A percentile compares a stretch with the other conserved stretches of the same genome.
Conservation (phyloP, 192 early-diverging fungal species). For the Phlyctochytrium planicorne region DNA sequence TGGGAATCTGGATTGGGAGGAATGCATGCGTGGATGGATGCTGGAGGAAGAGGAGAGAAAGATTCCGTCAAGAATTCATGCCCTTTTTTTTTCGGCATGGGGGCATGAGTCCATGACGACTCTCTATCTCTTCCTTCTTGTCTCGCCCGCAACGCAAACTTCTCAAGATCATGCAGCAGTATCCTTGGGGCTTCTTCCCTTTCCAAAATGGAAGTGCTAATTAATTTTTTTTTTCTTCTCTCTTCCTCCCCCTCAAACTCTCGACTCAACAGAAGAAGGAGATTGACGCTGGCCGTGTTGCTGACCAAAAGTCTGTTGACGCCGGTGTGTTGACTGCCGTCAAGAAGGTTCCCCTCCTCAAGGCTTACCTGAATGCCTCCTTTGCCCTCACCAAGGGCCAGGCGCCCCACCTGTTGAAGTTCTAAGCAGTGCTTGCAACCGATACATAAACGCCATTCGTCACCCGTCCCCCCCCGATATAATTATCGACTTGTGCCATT, state of each 20-base stretch:
- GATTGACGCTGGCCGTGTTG: conserved; percentile 73
- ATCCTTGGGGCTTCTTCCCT: too few species aligned
- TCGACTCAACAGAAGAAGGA: conserved; percentile 62
- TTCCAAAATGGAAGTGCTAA: neutral
- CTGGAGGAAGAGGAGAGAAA: too few species aligned
- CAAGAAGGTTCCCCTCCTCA: conserved; percentile 83
- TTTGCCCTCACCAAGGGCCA: conserved; percentile 97
- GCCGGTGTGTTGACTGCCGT: conserved; percentile 74
- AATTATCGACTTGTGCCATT: too few species aligned
- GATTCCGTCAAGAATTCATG: too few species aligned
- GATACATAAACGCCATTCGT: too few species aligned
- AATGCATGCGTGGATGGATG: neutral
- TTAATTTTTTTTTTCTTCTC: neutral
- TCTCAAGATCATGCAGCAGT: too few species aligned
- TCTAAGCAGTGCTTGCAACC: conserved; percentile 73
- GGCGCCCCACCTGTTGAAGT: conserved; percentile 93
- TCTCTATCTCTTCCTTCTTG: too few species aligned
- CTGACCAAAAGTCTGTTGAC: conserved; percentile 92
- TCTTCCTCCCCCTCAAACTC: too few species aligned
- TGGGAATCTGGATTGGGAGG: conserved; percentile 5
- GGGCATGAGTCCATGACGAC: too few species aligned
- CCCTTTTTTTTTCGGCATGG: too few species aligned
- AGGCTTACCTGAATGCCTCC: conserved; percentile 81
- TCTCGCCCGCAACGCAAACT: too few species aligned
- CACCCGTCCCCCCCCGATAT: too few species aligned